Conservation (phyloP, 2,329 filamentous ascomycete genomes). For the Purpureocillium takamizusanense region DNA sequence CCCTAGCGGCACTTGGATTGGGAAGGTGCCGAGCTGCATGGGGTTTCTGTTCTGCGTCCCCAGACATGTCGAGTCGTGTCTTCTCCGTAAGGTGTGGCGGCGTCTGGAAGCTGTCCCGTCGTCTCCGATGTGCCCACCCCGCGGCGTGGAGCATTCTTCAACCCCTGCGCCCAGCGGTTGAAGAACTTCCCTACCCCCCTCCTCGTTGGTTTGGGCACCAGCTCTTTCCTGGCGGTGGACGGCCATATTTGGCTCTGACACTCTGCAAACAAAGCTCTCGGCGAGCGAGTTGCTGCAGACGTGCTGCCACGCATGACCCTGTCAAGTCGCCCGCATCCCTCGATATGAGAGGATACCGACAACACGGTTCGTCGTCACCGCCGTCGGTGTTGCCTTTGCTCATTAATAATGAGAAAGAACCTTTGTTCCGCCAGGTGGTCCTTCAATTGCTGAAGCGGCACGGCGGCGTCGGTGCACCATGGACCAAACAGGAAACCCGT, state of each 20-base stretch:
- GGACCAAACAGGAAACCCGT: slow-evolving; percentile 2
- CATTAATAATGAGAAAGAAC: slow-evolving; percentile 2
- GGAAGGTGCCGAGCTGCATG: slow-evolving; percentile 5
- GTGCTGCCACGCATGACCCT: not conserved
- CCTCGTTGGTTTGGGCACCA: too few relatives aligned
- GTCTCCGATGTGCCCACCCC: too few relatives aligned
- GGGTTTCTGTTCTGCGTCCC: too few relatives aligned
- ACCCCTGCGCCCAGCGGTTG: too few relatives aligned
- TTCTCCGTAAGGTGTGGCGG: too few relatives aligned
- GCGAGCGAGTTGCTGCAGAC: too few relatives aligned
- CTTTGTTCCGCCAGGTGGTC: slow-evolving; percentile 3
- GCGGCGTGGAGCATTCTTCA: too few relatives aligned
- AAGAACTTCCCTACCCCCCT: too few relatives aligned
- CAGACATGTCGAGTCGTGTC: not conserved
- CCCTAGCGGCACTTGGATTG: slow-evolving; percentile 6
- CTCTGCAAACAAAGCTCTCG: too few relatives aligned
- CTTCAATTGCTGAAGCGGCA: not conserved
- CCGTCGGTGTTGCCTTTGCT: slow-evolving; percentile 1
- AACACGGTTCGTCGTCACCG: slow-evolving; percentile 4
- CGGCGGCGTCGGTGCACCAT: not conserved
- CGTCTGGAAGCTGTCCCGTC: not conserved
- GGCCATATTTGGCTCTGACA: too few relatives aligned
- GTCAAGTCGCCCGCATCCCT: not conserved
- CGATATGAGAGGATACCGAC: slow-evolving; percentile 7
- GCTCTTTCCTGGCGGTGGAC: too few relatives aligned